Evolutionary conservation across 176 grass and related monocot genomes (phyloP), one percentile per base, ranked within the genome.

Genomic region (Hordeum marinum): DNA sequence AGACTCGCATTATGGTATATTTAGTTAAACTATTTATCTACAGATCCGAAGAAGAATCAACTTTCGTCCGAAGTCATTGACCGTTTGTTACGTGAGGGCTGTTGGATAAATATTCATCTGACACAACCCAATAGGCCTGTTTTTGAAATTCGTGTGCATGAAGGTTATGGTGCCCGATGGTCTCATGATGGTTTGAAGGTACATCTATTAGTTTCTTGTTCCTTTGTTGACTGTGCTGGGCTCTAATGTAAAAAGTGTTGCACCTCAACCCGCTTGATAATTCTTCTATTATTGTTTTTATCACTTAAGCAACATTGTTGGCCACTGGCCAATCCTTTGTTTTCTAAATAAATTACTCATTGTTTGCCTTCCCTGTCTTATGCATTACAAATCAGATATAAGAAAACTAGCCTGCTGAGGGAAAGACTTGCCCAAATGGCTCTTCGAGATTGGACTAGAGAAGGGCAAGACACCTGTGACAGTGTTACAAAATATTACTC

Each of bases 111-210:
- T 86, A 63, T 94, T 57, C 91, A 98, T 77, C 72, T 93, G 72
- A 93, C 84, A 82, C 85, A 87, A 37, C 87, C 93, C 10, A 78
- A 92, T 85, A 87, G 84, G 23, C 72, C 84, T 80, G 85, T 98
- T 83, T 98, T 95, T 79, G 93, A 98, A 84, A 92, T 98, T 21
- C 93, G 93, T 75, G 93, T 93, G 46, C 39, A 15, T 78, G 85
- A 98, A 72, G 96, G 96, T 63, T 98, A 92, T 87, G 96, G 91
- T 23, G 93, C 96, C 46, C 89, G 93, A 64, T 98, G 96, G 96
- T 98, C 87, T 92, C 42, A 82, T 64, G 81, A 98, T 89, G 91
- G 96, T 63, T 92, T 42, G 11, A 95, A 95, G 96, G 93, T 98
- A 93, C 41, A 81, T 18, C 1, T 63, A 21, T 9, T 24, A 42